Evolutionary conservation across 805 yeast species (phyloP), one percentile per base, ranked within the genome.

Genomic region (Komagataella populi): DNA sequence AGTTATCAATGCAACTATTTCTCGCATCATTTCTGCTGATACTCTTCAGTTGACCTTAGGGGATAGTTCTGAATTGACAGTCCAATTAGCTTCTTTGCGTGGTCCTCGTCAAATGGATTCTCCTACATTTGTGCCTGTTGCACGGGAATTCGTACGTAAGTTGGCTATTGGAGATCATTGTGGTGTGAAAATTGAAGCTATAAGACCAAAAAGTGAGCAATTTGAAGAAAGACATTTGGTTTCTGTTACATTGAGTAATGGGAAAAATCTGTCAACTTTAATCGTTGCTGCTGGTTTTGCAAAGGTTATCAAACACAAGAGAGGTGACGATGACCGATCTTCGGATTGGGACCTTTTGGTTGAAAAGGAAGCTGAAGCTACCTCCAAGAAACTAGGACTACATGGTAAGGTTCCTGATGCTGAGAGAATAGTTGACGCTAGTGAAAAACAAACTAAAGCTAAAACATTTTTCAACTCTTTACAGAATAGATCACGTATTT

Each of bases 271-370:
- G 44, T 78, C 87, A 6, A 78, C 80, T 57, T 57, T 69, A 36
- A 63, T 87, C 50, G 84, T 87, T 17, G 64, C 72, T 24, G 72
- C 68, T 53, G 96, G 96, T 6, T 79, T 70, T 64, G 95, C 90
- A 14, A 69, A 83, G n/a, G 95, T 87, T 22, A 73, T 85, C 53
- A 80, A 79, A 62, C 95, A 86, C 67, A 80, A 83, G 61, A 82
- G 82, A 65, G 87, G 83, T 53, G 85, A 83, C 48, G 73, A 73
- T 45, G 87, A 81, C 59, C 74, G 87, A 57, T 80, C 93, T 2
- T 74, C 80, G 36, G 76, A 80, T 57, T 87, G 95, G 91, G 96
- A 87, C 61, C 73, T 73, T 49, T 71, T 87, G 52, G 66, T 84
- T 47, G 95, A 85, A 60, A 70, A 80, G 49, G 95, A 88, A 63